These are phyloP conservation scores for Xerocomellus intermedius DNA, from an alignment of 768 basidiomycete species.

Conservation along the genomic window DNA sequence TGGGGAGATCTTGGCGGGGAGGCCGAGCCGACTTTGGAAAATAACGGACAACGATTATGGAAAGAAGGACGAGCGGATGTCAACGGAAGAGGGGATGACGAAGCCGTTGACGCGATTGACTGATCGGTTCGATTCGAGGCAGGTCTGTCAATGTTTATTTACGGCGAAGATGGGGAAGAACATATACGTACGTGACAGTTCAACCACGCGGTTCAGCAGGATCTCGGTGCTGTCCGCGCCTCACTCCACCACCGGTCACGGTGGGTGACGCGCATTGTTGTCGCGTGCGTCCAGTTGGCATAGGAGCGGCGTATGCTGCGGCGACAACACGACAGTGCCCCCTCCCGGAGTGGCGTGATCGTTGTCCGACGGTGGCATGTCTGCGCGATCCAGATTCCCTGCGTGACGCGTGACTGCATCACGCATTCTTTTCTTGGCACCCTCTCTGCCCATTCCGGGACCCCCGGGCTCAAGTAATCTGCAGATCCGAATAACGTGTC, in stretches of 20 bases:
- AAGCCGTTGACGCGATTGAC: constrained; percentile 24
- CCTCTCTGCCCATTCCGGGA: constrained; percentile 11
- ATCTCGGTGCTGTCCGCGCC: constrained; percentile 8
- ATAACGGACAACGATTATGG: constrained; percentile 13
- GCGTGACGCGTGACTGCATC: constrained; percentile 22
- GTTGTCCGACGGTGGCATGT: background rate
- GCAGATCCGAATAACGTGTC: constrained; percentile 35
- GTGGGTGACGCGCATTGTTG: background rate
- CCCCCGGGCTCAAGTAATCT: constrained; percentile 19
- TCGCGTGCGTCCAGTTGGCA: constrained; percentile 9
- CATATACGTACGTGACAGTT: constrained; percentile 24
- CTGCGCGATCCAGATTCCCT: background rate
- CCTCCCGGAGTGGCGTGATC: background rate
- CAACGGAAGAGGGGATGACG: constrained; percentile 14
- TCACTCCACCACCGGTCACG: background rate
- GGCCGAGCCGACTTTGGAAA: constrained; percentile 17
- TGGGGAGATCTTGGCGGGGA: constrained; percentile 14
- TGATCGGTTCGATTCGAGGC: constrained; percentile 27
- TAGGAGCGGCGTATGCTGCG: background rate
- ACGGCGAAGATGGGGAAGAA: constrained; percentile 21
- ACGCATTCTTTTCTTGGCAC: constrained; percentile 14
- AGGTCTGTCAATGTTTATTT: constrained; percentile 30
- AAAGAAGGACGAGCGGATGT: constrained; percentile 18
- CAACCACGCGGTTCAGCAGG: constrained; percentile 7
- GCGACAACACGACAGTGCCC: background rate